phyloP scores from a whole-genome alignment of 1,284 basidiomycete genomes.

The Ceratobasidium sp. region DNA sequence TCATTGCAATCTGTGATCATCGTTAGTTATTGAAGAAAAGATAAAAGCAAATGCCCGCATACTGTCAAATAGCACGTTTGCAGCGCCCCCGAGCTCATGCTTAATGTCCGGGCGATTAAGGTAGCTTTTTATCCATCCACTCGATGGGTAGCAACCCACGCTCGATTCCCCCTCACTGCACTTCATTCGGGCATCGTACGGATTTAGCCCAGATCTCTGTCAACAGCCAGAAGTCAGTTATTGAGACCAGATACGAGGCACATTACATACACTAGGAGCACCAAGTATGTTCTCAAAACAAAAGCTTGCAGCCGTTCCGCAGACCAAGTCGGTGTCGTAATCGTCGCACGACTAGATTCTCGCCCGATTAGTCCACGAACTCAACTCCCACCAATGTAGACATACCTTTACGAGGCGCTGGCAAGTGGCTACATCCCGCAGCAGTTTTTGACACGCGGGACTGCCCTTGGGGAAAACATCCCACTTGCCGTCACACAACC shows the following conservation, averaged over 20 bases:
- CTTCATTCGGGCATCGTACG: conserved; percentile 57
- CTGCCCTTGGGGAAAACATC: conserved; percentile 48
- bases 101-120: conserved; percentile 55
- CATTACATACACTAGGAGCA: not conserved
- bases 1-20: conserved; percentile 58
- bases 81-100: conserved; percentile 56
- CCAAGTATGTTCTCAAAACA: conserved; percentile 4
- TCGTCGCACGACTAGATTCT: conserved; percentile 44
- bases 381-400: not conserved
- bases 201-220: conserved; percentile 51
- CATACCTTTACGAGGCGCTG: conserved; percentile 43
- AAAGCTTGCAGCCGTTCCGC: conserved; percentile 53
- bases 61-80: conserved; percentile 44
- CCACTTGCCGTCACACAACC: conserved; percentile 49
- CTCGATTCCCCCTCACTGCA: conserved; percentile 58
- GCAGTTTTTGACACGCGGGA: conserved; percentile 45
- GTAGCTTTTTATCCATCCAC: conserved; percentile 59
- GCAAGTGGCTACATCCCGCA: conserved; percentile 46
- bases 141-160: conserved; percentile 53
- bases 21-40: not conserved
- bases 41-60: not conserved
- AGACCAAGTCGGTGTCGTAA: conserved; percentile 53
- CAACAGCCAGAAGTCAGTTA: conserved; percentile 51
- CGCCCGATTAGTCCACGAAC: no score
- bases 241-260: conserved; percentile 1